Conservation (phyloP, 108 stramenopile species). For the Fragilaria crotonensis region DNA sequence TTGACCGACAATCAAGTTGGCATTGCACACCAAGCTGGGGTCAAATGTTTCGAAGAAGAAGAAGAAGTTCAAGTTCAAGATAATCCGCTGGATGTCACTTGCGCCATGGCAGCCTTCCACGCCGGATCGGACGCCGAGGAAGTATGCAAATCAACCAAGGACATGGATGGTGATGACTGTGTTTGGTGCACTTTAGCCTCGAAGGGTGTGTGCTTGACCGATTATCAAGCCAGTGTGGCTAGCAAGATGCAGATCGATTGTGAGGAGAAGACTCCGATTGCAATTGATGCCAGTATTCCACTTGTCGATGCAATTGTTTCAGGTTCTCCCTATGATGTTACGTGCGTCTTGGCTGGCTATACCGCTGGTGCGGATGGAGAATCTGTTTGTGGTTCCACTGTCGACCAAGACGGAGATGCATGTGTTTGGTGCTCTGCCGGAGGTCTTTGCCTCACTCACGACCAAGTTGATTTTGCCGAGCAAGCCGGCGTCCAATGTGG, state of each 20-base stretch:
- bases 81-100: conserved; percentile 11
- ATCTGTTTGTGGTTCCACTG: conserved; percentile 12
- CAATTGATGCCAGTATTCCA: conserved; percentile 2
- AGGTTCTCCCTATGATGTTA: background rate
- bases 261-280: background rate
- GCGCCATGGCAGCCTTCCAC: conserved; percentile 12
- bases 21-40: background rate
- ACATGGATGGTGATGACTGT: conserved; percentile 17
- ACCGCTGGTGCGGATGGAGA: conserved; percentile 5
- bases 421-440: conserved; percentile 27
- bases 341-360: conserved; percentile 16
- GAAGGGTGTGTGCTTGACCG: background rate
- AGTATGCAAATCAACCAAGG: conserved; percentile 15
- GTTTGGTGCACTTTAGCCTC: conserved; percentile 12
- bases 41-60: background rate
- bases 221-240: background rate
- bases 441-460: background rate
- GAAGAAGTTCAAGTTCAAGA: background rate
- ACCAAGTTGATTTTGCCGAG: background rate
- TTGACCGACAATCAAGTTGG: background rate
- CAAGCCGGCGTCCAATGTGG: background rate
- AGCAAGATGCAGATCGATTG: background rate
- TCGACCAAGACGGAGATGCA: conserved; percentile 16
- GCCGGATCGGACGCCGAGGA: conserved; percentile 6
- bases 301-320: background rate